Conservation (phyloP, 306 rosid species). For the Betula pendula region DNA sequence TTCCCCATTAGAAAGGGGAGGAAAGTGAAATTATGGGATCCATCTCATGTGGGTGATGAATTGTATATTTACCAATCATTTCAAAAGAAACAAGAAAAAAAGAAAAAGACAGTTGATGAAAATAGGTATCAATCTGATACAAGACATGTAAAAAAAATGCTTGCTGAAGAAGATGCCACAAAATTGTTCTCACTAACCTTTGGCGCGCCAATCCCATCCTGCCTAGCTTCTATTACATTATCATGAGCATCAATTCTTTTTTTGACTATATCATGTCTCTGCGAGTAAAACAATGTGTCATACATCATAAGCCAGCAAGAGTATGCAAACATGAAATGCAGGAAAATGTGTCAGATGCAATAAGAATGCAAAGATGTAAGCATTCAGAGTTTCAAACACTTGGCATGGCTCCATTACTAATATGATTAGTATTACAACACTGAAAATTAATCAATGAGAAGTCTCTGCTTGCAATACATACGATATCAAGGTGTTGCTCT, state of each 20-base stretch:
- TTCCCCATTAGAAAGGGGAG: not conserved
- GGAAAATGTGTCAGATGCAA: slow-evolving; percentile 12
- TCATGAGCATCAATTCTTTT: slow-evolving; percentile 74
- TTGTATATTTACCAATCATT: not conserved
- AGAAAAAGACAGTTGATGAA: not conserved
- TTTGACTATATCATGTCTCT: slow-evolving; percentile 82
- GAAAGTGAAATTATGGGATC: not conserved
- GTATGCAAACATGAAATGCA: slow-evolving; percentile 6
- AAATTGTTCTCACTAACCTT: slow-evolving; percentile 62
- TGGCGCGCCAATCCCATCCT: slow-evolving; percentile 87
- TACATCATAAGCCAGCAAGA: slow-evolving; percentile 20
- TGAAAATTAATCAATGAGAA: slow-evolving; percentile 12
- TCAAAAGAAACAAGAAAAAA: too few species aligned
- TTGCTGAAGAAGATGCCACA: slow-evolving; percentile 5
- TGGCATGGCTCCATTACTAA: not conserved
- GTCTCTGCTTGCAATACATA: slow-evolving; percentile 41
- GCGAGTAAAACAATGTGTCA: slow-evolving; percentile 37
- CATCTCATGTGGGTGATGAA: not conserved
- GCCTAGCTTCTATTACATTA: slow-evolving; percentile 62
- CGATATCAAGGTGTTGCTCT: slow-evolving; percentile 88
- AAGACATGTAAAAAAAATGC: slow-evolving; percentile 13
- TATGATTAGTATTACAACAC: slow-evolving; percentile 17
- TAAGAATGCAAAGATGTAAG: slow-evolving; percentile 15
- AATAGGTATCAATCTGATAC: not conserved
- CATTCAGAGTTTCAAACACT: not conserved